A percentile compares a stretch with the other conserved stretches of the same genome.
These are phyloP conservation scores for Eutrema yunnanense DNA, from an alignment of 345 rosid species.

Conservation along the genomic window DNA sequence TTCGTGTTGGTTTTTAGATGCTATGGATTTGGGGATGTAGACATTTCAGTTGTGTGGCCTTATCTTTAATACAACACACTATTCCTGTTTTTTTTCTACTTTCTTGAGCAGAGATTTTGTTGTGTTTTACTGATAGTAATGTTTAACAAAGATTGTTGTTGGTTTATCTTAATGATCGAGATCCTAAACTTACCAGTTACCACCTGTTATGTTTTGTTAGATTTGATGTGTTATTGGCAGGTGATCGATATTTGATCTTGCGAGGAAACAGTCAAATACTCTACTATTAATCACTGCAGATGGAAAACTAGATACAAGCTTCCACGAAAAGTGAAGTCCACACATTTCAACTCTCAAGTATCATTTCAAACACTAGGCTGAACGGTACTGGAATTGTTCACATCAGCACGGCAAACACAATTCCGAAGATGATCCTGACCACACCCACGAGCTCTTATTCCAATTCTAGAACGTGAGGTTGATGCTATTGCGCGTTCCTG, in stretches of 20 bases:
- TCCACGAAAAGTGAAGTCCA: not conserved
- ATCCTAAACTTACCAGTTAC: too few relatives aligned
- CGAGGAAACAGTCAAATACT: not conserved
- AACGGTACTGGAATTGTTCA: conserved; percentile 16
- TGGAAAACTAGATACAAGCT: not conserved
- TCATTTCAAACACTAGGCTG: conserved; percentile 12
- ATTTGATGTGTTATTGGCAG: not conserved
- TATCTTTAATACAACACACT: not conserved
- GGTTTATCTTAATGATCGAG: not conserved
- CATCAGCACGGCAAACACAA: conserved; percentile 32
- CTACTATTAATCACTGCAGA: not conserved
- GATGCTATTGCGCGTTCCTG: conserved; percentile 24
- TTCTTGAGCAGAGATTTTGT: not conserved
- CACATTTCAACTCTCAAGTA: not conserved
- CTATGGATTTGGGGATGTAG: not conserved
- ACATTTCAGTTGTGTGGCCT: not conserved
- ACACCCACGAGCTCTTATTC: conserved; percentile 38
- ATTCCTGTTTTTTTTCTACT: not conserved
- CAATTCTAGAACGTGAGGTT: conserved; percentile 3
- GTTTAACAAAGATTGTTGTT: not conserved
- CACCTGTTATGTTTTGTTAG: not conserved
- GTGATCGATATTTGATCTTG: not conserved
- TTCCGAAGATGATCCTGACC: conserved; percentile 39
- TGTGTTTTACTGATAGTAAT: not conserved
- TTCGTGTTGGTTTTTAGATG: not conserved